Percentiles rank a stretch among this genome's conserved stretches.
phyloP scores from a whole-genome alignment of 768 basidiomycete species.

The Tricholoma sp. region DNA sequence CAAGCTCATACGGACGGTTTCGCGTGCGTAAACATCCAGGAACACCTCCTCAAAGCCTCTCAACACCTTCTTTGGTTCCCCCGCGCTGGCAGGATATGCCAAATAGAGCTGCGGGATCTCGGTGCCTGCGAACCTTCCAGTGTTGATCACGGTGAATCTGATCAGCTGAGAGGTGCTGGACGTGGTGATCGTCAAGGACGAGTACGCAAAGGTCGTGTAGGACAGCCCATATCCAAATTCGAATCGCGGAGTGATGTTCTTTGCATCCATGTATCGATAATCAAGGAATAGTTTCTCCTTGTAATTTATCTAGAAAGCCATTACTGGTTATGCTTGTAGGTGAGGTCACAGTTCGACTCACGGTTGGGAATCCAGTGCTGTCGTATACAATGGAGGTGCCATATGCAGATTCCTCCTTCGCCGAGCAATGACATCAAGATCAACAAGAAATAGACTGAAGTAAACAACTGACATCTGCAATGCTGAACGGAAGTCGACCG shows the following conservation, averaged over 20 bases:
- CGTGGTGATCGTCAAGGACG: constrained; percentile 36
- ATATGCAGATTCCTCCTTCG: constrained; percentile 1
- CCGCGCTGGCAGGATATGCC: constrained; percentile 39
- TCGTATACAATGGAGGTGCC: constrained; percentile 1
- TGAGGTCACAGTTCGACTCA: background rate
- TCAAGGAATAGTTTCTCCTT: constrained; percentile 62
- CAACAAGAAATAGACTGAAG: background rate
- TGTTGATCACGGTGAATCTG: constrained; percentile 43
- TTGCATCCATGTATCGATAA: constrained; percentile 59
- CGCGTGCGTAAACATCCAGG: constrained; percentile 32
- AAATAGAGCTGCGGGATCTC: constrained; percentile 54
- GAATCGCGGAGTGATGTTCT: constrained; percentile 48
- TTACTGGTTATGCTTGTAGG: constrained; percentile 30
- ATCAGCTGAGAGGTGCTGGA: constrained; percentile 30
- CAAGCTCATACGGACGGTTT: constrained; percentile 32
- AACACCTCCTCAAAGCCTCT: constrained; percentile 47
- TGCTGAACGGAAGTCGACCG: constrained; percentile 67
- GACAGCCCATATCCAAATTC: constrained; percentile 72
- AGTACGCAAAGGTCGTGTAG: constrained; percentile 69
- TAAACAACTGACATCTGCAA: constrained; percentile 49
- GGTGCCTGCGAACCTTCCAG: constrained; percentile 41
- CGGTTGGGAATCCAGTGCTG: background rate
- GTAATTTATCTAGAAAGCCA: constrained; percentile 48
- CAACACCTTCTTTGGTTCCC: constrained; percentile 46
- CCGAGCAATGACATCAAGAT: constrained; percentile 14